These are phyloP conservation scores for Pseudocercospora fuligena DNA, from an alignment of 2,329 filamentous ascomycete species.

Conservation along the genomic window DNA sequence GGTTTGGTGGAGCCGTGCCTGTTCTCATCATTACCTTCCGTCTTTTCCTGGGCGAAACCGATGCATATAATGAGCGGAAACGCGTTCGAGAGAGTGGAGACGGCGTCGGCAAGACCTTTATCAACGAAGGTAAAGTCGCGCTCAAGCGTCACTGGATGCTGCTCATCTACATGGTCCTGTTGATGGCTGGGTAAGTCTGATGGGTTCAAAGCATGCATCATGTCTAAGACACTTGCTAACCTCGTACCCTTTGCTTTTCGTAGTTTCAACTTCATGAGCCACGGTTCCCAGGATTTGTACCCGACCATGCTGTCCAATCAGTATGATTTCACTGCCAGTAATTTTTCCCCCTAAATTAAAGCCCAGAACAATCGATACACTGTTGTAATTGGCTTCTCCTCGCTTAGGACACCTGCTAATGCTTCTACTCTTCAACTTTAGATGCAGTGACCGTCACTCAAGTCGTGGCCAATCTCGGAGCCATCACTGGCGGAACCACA, in stretches of 20 bases:
- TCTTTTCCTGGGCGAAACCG: conserved; percentile 77
- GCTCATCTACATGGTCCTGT: conserved; percentile 77
- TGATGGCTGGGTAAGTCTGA: too few relatives aligned
- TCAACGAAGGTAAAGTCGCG: conserved; percentile 78
- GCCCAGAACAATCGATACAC: too few relatives aligned
- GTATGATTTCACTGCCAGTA: conserved; percentile 58
- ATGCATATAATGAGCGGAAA: conserved; percentile 70
- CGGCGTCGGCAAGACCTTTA: conserved; percentile 69
- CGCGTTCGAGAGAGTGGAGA: conserved; percentile 64
- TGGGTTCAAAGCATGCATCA: too few relatives aligned
- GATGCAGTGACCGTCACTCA: conserved; percentile 55
- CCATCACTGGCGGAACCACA: conserved; percentile 53
- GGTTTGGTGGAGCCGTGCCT: conserved; percentile 84
- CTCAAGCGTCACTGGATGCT: conserved; percentile 80
- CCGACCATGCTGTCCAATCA: conserved; percentile 65
- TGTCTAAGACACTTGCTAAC: too few relatives aligned
- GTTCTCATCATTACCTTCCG: conserved; percentile 81
- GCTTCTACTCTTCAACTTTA: too few relatives aligned
- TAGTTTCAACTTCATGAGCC: conserved; percentile 92
- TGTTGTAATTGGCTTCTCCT: too few relatives aligned
- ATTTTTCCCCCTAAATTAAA: too few relatives aligned
- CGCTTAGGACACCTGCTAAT: too few relatives aligned
- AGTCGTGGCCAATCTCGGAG: conserved; percentile 57
- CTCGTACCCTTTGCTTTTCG: too few relatives aligned
- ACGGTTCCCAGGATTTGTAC: conserved; percentile 72